These are phyloP conservation scores for Gnomoniopsis sp. DNA, from an alignment of 2,329 filamentous ascomycete genomes.

Conservation along the genomic window DNA sequence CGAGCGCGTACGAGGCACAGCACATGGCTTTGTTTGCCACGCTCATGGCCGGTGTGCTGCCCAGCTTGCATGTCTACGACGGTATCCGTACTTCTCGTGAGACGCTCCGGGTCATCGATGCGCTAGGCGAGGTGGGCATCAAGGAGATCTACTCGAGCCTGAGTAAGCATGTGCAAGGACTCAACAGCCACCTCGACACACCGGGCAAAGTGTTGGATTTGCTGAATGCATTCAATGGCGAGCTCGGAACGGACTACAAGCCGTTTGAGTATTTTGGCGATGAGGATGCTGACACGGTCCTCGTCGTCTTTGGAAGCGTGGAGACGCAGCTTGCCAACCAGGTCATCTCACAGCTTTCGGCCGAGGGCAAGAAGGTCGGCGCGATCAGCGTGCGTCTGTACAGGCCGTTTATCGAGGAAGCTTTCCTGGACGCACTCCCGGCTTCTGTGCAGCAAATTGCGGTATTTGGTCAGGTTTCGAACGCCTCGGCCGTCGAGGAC, in stretches of 20 bases:
- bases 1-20: constrained; percentile 86
- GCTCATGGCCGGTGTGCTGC: constrained; percentile 65
- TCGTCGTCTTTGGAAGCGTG: constrained; percentile 89
- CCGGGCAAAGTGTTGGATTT: constrained; percentile 69
- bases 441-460: constrained; percentile 71
- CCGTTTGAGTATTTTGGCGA: constrained; percentile 95
- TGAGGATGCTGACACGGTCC: constrained; percentile 70
- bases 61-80: constrained; percentile 77
- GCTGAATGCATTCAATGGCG: constrained; percentile 75
- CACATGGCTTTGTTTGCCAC: constrained; percentile 81
- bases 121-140: constrained; percentile 62
- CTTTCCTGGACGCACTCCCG: constrained; percentile 80
- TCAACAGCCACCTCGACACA: constrained; percentile 67
- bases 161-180: constrained; percentile 53
- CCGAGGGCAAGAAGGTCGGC: constrained; percentile 74
- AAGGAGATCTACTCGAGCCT: constrained; percentile 64
- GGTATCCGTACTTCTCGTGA: constrained; percentile 71
- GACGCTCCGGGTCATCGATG: constrained; percentile 69
- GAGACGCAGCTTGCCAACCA: constrained; percentile 85
- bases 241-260: constrained; percentile 89
- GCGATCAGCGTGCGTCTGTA: constrained; percentile 91
- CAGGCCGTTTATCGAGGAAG: constrained; percentile 91
- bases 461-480: constrained; percentile 84
- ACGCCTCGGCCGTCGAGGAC: constrained; percentile 71
- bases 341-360: constrained; percentile 69